Evolutionary conservation across 2,329 filamentous ascomycete species (phyloP).

Genomic region (Cladophialophora bantiana): DNA sequence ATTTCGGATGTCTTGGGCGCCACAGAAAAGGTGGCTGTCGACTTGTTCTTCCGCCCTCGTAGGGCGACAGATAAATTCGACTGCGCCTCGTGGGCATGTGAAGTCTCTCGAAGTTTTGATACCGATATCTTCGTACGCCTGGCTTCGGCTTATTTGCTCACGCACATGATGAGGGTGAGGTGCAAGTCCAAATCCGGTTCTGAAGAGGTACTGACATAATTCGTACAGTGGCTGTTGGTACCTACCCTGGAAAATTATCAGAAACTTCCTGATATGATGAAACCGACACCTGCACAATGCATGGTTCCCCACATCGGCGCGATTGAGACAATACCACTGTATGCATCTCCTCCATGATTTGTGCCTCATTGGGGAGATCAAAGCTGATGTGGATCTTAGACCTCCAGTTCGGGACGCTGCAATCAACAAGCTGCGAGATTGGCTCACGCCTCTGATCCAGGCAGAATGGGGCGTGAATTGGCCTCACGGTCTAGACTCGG

Average conservation of each 20-base stretch:
- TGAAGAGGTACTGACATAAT: neutral
- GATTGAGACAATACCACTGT: conserved; percentile 38
- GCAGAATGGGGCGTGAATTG: conserved; percentile 35
- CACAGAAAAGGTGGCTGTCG: conserved; percentile 24
- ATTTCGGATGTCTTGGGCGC: conserved; percentile 22
- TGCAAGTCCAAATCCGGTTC: neutral
- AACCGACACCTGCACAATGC: conserved; percentile 34
- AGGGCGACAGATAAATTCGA: conserved; percentile 26
- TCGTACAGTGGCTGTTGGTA: conserved; percentile 31
- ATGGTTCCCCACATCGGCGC: conserved; percentile 36
- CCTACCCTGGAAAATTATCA: conserved; percentile 30
- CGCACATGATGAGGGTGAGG: conserved; percentile 36
- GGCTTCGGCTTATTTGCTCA: conserved; percentile 28
- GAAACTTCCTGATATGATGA: conserved; percentile 36
- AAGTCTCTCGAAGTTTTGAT: conserved; percentile 33
- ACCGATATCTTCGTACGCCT: conserved; percentile 34
- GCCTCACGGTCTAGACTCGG: conserved; percentile 27
- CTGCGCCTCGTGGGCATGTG: conserved; percentile 36
- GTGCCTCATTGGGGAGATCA: neutral
- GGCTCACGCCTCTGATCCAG: conserved; percentile 33
- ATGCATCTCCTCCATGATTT: conserved; percentile 7
- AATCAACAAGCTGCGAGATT: conserved; percentile 33
- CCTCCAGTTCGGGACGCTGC: conserved; percentile 31
- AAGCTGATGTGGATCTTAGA: conserved; percentile 15
- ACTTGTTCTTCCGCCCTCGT: conserved; percentile 34